Evolutionary conservation across 2,329 filamentous ascomycete genomes (phyloP).

Genomic region (Fusarium subtropicale): DNA sequence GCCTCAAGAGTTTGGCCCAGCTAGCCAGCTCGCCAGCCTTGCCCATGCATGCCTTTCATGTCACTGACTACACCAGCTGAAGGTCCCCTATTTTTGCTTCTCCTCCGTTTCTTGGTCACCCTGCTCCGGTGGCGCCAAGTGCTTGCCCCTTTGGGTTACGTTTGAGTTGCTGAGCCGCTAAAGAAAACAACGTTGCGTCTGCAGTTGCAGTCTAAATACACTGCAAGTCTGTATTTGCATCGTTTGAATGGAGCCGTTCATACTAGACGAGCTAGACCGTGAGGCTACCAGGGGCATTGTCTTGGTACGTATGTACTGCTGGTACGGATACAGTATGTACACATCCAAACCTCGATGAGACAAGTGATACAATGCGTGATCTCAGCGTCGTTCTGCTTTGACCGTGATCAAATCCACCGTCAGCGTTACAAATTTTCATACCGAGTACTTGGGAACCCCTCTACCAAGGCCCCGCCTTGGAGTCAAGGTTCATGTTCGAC

Average conservation of each 20-base stretch:
- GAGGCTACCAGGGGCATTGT: conserved; percentile 16
- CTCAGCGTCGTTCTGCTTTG: conserved; percentile 11
- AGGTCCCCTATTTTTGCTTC: conserved; percentile 12
- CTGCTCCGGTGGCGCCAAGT: conserved; percentile 23
- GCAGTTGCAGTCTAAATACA: conserved; percentile 23
- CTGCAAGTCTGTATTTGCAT: not conserved
- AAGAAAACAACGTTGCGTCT: conserved; percentile 38
- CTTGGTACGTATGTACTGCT: not conserved
- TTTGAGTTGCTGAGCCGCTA: conserved; percentile 30
- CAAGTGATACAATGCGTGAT: conserved; percentile 15
- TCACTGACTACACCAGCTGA: conserved; percentile 19
- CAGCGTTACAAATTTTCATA: conserved; percentile 2
- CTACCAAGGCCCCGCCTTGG: conserved; percentile 11
- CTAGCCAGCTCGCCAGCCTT: conserved; percentile 16
- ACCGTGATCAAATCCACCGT: conserved; percentile 18
- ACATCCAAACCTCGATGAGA: conserved; percentile 12
- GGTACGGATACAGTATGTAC: not conserved
- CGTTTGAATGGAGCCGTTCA: conserved; percentile 17
- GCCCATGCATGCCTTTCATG: not conserved
- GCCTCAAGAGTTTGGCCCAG: conserved; percentile 4
- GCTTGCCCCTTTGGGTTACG: conserved; percentile 20
- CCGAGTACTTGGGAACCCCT: conserved; percentile 25
- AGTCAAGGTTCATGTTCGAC: conserved; percentile 24
- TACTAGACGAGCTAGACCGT: conserved; percentile 23
- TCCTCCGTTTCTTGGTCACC: conserved; percentile 1